Base-by-base conservation (phyloP, 208 protist species). In the Borovskyia barvae region DNA sequence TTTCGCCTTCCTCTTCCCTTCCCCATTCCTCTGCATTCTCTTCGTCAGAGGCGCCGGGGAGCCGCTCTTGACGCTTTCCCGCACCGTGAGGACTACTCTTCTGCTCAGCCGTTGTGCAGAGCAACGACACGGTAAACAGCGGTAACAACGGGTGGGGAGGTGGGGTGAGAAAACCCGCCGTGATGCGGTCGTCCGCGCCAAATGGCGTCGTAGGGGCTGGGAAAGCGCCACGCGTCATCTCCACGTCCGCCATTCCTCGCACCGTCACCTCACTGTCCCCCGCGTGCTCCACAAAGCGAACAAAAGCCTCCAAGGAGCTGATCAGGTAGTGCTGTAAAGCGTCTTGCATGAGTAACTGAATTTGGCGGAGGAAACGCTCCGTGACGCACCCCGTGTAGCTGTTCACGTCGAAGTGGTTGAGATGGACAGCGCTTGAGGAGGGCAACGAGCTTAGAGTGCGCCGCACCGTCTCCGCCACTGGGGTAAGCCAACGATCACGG, bases 281-380 rank as follows among this genome's bases (percentile, higher is more conserved):
- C 14, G 72, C 60, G 17, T 82, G 63, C 63, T 96, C 87, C 29
- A 97, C 53, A 57, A 93, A 95, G 41, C 78, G 77, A n/a, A 78
- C 76, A 60, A 95, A 93, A 25, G 81, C 76, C 70, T 87, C 69
- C 14, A 96, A 60, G 7, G 66, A 73, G 19, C 61, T 74, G 35
- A 75, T 84, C 26, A 95, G 61, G 26, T 93, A 63, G 61, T 81
- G 75, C 52, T 77, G 76, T 25, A 97, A 64, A 0, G 84, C 60
- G 57, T 97, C 91, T 67, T 98, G 77, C 97, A 99, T 99, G 63
- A 97, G 82, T 28, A 94, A 72, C 50, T 90, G 90, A 45, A 99
- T 67, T 30, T 79, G 82, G 42, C 56, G 78, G 70, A 99, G 75
- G 57, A 98, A 90, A 11, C 85, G 72, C 63, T 97, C 93, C 6